Base-by-base conservation (phyloP, 2,329 filamentous ascomycete genomes). In the Penicillium palitans region DNA sequence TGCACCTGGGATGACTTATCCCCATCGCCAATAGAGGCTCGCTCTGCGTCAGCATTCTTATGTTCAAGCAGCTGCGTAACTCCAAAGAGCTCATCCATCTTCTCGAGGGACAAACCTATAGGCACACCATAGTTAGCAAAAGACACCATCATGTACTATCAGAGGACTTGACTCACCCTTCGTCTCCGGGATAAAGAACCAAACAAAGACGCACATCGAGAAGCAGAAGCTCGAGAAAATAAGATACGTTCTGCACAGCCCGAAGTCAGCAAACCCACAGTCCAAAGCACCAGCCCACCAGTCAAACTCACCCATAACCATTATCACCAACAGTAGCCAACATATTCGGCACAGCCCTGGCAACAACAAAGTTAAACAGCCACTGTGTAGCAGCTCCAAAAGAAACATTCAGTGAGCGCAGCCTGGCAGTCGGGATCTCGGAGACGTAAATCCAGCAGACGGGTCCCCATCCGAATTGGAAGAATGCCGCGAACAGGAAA, bases 331-430 rank as follows among this genome's bases (percentile, higher is more conserved):
- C 79, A 0, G 79, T 84, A 10, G 79, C 79, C 67, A 90, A 79
- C 87, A 90, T 90, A 47, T 83, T 85, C 2, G 87, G 84, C 4
- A 87, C 86, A 35, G 86, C 85, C 57, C 86, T 78, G 2, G 88
- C 87, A 57, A 90, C 85, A 10, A 90, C 83, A 60, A 90, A 89
- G 70, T 91, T 91, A 73, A 90, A 90, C 5, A 90, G 73, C 87
- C 87, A 90, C 67, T 90, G 87, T 0, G 85, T 89, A 1, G 84
- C 85, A 0, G 88, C 87, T 0, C 83, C 87, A 47, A 90, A 79
- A 2, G 87, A 83, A 7, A 90, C 87, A 67, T 90, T 90, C 63
- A 88, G 76, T 19, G 84, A 84, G 55, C 88, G 79, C 8, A 90
- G 78, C 35, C 88, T 80, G 0, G 86, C 85, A 7, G 86, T 86